Evolutionary conservation across 352 stramenopile species (phyloP).

Genomic region (Aphanomyces astaci): DNA sequence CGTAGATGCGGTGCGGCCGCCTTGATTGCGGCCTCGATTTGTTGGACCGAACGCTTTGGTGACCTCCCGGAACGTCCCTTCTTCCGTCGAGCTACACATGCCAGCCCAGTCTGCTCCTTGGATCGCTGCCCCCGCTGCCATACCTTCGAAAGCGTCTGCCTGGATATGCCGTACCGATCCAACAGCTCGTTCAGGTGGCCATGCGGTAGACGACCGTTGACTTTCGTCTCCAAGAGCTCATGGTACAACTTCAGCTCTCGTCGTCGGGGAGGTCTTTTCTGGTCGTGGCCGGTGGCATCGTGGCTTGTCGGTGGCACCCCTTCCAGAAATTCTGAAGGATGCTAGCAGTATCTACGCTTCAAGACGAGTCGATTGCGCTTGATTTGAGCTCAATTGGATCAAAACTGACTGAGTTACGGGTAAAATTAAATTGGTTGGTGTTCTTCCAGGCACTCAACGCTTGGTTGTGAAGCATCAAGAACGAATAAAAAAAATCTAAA

Average conservation of each 20-base stretch:
- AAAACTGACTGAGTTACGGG: not conserved
- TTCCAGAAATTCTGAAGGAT: not conserved
- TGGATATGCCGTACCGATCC: not conserved
- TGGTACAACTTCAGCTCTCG: not conserved
- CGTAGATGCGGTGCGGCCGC: not conserved
- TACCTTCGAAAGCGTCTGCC: not conserved
- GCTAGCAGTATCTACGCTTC: conserved; percentile 4
- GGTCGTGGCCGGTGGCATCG: not conserved
- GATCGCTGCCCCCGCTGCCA: not conserved
- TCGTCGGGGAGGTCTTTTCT: conserved; percentile 1
- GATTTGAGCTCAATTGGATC: conserved; percentile 12
- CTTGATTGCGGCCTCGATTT: not conserved
- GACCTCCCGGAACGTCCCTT: not conserved
- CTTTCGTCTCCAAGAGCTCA: not conserved
- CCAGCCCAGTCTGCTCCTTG: not conserved
- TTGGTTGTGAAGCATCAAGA: conserved; percentile 10
- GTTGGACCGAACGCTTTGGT: not conserved
- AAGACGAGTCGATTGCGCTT: conserved; percentile 12
- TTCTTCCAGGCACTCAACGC: not conserved
- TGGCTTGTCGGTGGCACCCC: not conserved
- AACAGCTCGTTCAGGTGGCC: not conserved
- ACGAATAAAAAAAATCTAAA: conserved; percentile 5
- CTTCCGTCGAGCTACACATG: not conserved
- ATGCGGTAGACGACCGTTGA: not conserved
- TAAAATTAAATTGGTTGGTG: not conserved